Evolutionary conservation across 1,284 basidiomycete species (phyloP).

Genomic region (Melampsora larici-populina): DNA sequence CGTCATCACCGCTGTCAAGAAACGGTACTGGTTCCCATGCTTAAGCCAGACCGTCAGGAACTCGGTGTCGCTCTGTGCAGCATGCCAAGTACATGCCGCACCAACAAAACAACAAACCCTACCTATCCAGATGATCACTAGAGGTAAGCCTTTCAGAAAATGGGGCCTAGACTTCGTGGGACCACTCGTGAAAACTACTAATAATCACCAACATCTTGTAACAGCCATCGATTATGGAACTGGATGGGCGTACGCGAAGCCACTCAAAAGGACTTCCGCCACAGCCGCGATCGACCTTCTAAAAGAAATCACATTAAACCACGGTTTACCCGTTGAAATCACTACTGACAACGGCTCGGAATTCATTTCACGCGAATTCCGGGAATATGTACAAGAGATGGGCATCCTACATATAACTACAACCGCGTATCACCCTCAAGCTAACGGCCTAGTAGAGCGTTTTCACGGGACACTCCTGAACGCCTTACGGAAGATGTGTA

Average conservation of each 20-base stretch:
- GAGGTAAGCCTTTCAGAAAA: too few relatives aligned
- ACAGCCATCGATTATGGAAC: background rate
- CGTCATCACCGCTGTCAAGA: too few relatives aligned
- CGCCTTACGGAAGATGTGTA: background rate
- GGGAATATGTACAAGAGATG: background rate
- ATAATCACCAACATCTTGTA: background rate
- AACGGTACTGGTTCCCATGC: too few relatives aligned
- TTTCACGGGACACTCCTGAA: background rate
- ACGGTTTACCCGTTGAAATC: background rate
- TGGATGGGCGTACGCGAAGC: background rate
- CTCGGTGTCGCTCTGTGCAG: too few relatives aligned
- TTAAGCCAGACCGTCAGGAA: too few relatives aligned
- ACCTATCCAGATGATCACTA: too few relatives aligned
- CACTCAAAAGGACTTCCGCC: background rate
- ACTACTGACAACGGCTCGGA: background rate
- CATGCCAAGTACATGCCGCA: too few relatives aligned
- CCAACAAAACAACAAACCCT: too few relatives aligned
- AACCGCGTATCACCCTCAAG: background rate
- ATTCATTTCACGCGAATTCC: background rate
- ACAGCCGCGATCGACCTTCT: background rate
- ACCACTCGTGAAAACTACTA: background rate
- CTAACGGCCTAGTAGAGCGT: background rate
- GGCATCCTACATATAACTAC: background rate
- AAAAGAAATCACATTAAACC: too few relatives aligned
- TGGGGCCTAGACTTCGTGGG: conserved; percentile 5